These are phyloP conservation scores for Fusarium nygamai DNA, from an alignment of 2,329 filamentous ascomycete genomes.

Conservation along the genomic window DNA sequence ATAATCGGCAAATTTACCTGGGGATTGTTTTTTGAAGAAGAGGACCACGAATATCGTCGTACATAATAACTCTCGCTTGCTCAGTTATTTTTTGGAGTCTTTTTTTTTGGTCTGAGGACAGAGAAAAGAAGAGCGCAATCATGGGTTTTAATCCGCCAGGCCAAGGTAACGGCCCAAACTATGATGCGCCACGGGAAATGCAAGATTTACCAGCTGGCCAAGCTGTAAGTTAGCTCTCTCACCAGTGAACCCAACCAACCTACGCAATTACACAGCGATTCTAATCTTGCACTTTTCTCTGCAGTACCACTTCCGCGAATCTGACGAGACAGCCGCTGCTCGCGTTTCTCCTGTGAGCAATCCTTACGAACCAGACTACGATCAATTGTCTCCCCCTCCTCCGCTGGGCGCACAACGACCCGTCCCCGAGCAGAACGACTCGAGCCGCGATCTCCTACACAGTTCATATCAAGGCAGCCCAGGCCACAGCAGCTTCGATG, in stretches of 20 bases:
- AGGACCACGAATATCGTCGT: not conserved
- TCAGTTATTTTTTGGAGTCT: not conserved
- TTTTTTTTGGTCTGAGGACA: not conserved
- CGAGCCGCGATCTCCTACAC: conserved; percentile 30
- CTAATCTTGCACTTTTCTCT: not conserved
- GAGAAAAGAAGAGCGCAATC: not conserved
- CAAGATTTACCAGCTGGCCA: conserved; percentile 38
- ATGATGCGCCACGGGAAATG: conserved; percentile 35
- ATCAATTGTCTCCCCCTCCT: conserved; percentile 24
- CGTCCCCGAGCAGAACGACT: conserved; percentile 28
- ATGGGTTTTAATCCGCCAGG: conserved; percentile 29
- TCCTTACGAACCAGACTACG: conserved; percentile 27
- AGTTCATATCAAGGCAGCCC: conserved; percentile 23
- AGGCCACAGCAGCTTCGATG: conserved; percentile 4
- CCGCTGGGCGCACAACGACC: conserved; percentile 24
- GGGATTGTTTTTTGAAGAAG: not conserved
- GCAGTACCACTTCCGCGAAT: conserved; percentile 35
- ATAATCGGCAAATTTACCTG: not conserved
- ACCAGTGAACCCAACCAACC: not conserved
- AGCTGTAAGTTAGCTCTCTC: conserved; percentile 27
- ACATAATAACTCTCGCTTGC: not conserved
- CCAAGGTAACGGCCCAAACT: conserved; percentile 20
- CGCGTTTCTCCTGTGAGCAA: conserved; percentile 24
- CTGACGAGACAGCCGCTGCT: conserved; percentile 14
- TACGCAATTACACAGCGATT: not conserved